Percentiles rank a stretch among this genome's conserved stretches.
Conservation (phyloP, 495 filamentous ascomycete genomes). For the Penicillium salamii region DNA sequence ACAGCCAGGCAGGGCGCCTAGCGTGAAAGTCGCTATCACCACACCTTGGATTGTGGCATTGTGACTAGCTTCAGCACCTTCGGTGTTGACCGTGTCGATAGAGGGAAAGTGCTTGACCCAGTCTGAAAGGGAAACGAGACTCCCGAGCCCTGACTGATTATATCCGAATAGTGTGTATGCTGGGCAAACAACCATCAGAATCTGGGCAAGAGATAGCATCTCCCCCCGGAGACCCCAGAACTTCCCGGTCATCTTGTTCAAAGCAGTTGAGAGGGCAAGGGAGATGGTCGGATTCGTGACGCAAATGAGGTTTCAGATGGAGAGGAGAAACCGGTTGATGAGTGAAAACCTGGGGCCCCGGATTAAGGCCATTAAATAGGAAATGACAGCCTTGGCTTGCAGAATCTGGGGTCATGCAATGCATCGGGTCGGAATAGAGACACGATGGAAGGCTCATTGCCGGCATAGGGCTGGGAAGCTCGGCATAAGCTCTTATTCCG, state of each 20-base stretch:
- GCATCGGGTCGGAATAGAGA: conserved; percentile 3
- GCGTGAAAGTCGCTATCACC: conserved; percentile 28
- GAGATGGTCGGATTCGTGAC: too few relatives aligned
- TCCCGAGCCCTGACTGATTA: conserved; percentile 20
- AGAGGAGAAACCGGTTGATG: too few relatives aligned
- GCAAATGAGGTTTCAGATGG: too few relatives aligned
- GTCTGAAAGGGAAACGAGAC: conserved; percentile 9
- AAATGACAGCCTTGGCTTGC: neutral
- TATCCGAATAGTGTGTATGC: conserved; percentile 24
- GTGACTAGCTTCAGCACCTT: conserved; percentile 20
- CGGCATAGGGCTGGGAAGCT: neutral
- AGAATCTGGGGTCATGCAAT: conserved; percentile 5
- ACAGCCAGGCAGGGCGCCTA: conserved; percentile 26
- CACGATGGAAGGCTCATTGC: neutral
- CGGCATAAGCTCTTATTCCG: conserved; percentile 6
- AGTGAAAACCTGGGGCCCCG: neutral
- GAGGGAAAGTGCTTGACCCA: conserved; percentile 41
- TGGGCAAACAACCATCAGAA: conserved; percentile 22
- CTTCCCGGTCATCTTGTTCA: neutral
- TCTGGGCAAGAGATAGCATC: conserved; percentile 11
- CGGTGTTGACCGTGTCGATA: conserved; percentile 41
- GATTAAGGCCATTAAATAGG: conserved; percentile 1
- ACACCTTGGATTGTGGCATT: conserved; percentile 31
- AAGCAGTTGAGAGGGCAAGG: too few relatives aligned
- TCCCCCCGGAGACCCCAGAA: conserved; percentile 22